These are phyloP conservation scores for Acrocalymma vagum DNA, from an alignment of 2,329 filamentous ascomycete genomes.

Conservation along the genomic window DNA sequence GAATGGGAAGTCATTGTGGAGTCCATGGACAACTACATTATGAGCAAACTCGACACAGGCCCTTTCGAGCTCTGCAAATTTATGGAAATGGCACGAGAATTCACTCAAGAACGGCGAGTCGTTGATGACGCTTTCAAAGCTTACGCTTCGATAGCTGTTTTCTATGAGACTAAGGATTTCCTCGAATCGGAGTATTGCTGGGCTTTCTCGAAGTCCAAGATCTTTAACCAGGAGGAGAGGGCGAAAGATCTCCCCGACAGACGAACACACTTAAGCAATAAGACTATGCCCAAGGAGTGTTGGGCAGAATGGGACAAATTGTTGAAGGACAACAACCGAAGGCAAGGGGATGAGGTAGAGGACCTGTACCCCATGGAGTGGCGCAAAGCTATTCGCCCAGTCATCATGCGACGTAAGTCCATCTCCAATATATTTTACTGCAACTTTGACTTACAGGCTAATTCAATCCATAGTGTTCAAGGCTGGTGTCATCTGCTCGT, in stretches of 20 bases:
- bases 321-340: conserved; percentile 16
- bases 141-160: conserved; percentile 27
- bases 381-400: conserved; percentile 51
- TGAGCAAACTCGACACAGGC: conserved; percentile 20
- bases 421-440: conserved; percentile 3
- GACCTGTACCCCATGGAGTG: conserved; percentile 50
- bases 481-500: conserved; percentile 53
- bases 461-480: conserved; percentile 49
- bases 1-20: conserved; percentile 48
- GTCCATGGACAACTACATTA: conserved; percentile 32
- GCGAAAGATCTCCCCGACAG: conserved; percentile 48
- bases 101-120: conserved; percentile 27
- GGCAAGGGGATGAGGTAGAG: conserved; percentile 13
- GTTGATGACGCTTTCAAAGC: conserved; percentile 32
- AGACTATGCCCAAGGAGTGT: conserved; percentile 46
- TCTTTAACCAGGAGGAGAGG: conserved; percentile 53
- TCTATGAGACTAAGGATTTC: conserved; percentile 40
- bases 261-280: conserved; percentile 49
- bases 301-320: conserved; percentile 49
- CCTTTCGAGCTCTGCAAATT: conserved; percentile 32
- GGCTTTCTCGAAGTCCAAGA: conserved; percentile 45
- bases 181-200: conserved; percentile 44
- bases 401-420: conserved; percentile 49
- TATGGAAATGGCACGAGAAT: conserved; percentile 23
- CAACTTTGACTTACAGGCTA: neutral